Evolutionary conservation across 2,329 filamentous ascomycete genomes (phyloP), one percentile per base, ranked within the genome.

Genomic region (Canariomyces notabilis): DNA sequence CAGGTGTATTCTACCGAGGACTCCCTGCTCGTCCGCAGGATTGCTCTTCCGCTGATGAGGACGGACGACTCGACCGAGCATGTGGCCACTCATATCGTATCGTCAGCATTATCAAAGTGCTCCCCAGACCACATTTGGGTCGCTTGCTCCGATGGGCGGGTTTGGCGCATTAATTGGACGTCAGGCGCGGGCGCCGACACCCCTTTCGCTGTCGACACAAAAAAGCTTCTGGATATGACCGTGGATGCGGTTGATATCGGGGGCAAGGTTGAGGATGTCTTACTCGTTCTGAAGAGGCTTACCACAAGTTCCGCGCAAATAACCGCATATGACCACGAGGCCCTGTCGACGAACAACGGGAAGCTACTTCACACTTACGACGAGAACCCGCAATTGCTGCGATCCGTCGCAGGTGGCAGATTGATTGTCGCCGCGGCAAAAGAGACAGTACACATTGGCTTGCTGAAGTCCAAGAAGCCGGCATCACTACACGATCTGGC

Each of bases 1-100:
- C 85, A 89, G 62, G 76, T 95, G 20, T 95, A 93, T 66, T 86
- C 87, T 2, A 80, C 87, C 22, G 73, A 79, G 53, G 89, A 89
- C 44, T 97, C 93, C 2, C 77, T 94, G 40, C 78, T 94, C 18
- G 73, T 88, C 37, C 82, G 88, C 55, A 80, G 82, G 46, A 83
- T 96, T 39, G 69, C 77, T 11, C 69, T 83, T 54, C 71, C 56
- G 61, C 66, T 57, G 18, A 51, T 57, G 40, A 57, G 54, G 14
- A 44, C 52, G 11, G 58, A 61, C 6, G 57, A 55, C n/a, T 51
- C 57, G n/a, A 52, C 48, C 36, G 57, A 63, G 37, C 61, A 31
- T 46, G 34, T 46, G 63, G 46, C 55, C 61, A 34, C 61, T 62
- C 44, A 71, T 68, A 62, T 72, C 22, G 63, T 70, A 5, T 59